Conservation (phyloP, 2,329 filamentous ascomycete genomes). For the Calonectria leucothoes region DNA sequence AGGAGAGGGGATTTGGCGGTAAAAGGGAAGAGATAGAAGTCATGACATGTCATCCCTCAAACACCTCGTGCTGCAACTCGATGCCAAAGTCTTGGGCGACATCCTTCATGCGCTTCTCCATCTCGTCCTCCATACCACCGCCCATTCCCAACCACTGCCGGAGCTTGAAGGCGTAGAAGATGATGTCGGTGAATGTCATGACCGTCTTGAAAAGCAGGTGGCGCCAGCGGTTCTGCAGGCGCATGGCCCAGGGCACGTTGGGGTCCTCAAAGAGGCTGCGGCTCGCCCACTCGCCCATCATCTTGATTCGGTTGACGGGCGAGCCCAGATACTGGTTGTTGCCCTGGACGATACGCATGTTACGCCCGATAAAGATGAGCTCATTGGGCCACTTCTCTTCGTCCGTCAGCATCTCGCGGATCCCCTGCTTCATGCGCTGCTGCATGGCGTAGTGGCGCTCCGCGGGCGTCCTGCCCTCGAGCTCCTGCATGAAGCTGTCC, state of each 20-base stretch:
- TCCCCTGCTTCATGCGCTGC: conserved; percentile 78
- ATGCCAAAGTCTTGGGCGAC: conserved; percentile 94
- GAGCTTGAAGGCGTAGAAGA: conserved; percentile 85
- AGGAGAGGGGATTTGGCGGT: not conserved
- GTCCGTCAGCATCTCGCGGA: conserved; percentile 79
- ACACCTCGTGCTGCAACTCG: conserved; percentile 88
- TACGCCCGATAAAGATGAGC: conserved; percentile 91
- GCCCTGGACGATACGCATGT: conserved; percentile 91
- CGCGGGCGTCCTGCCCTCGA: conserved; percentile 66
- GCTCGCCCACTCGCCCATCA: conserved; percentile 91
- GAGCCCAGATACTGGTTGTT: conserved; percentile 93
- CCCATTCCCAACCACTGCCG: conserved; percentile 82
- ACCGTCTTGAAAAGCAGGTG: conserved; percentile 88
- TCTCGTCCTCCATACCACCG: conserved; percentile 91
- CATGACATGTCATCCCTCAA: conserved; percentile 78
- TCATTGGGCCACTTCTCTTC: conserved; percentile 91
- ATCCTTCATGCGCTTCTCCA: conserved; percentile 86
- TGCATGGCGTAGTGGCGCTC: conserved; percentile 94
- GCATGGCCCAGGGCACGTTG: conserved; percentile 70
- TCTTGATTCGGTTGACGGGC: conserved; percentile 92
- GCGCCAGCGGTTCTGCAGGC: conserved; percentile 76
- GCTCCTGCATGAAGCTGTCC: conserved; percentile 73
- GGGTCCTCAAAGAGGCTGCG: conserved; percentile 82
- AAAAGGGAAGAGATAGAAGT: not conserved
- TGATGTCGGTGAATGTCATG: conserved; percentile 79